Evolutionary conservation across 345 rosid genomes (phyloP), one percentile per base, ranked within the genome.

Genomic region (Populus nigra): DNA sequence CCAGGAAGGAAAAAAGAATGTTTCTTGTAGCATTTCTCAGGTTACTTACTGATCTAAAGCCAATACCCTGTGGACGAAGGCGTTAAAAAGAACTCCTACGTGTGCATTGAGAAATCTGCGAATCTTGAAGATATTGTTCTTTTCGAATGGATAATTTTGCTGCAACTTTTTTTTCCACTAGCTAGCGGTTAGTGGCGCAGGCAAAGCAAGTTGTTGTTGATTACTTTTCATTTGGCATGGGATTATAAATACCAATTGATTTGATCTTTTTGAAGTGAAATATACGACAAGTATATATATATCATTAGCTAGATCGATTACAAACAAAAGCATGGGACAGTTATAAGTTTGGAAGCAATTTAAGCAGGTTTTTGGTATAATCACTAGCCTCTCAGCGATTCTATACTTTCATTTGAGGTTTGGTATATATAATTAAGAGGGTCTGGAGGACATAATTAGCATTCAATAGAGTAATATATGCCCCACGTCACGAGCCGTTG

Each of bases 251-350:
- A 49, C 33, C 17, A 7, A 7, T 11, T 31, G 75, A 31, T 59
- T 74, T 43, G 0, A 25, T 23, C 65, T 4, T 8, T 68, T 38
- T 74, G 79, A 50, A 79, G 85, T 76, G 69, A 65, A 76, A 53
- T 47, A 66, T 66, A 81, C 69, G 80, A 45, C 35, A 69, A 65
- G 77, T 27, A 27, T 27, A 25, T 53, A 73, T 72, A 55, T 53
- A 68, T 77, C 38, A 74, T 71, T 74, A 67, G 67, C 33, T 1
- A 70, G 31, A 68, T 41, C 45, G 13, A 41, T 36, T 67, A 50
- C 71, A 2, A 20, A 63, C 71, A 2, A 68, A 79, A 62, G 74
- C 68, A 72, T n/a, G 49, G 43, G 43, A 76, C 66, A 47, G 20
- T 74, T 62, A 27, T 2, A 59, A 71, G 74, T 36, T 15, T 15